Evolutionary conservation across 2,329 filamentous ascomycete genomes (phyloP), one percentile per base, ranked within the genome.

Genomic region (Thelonectria olida): DNA sequence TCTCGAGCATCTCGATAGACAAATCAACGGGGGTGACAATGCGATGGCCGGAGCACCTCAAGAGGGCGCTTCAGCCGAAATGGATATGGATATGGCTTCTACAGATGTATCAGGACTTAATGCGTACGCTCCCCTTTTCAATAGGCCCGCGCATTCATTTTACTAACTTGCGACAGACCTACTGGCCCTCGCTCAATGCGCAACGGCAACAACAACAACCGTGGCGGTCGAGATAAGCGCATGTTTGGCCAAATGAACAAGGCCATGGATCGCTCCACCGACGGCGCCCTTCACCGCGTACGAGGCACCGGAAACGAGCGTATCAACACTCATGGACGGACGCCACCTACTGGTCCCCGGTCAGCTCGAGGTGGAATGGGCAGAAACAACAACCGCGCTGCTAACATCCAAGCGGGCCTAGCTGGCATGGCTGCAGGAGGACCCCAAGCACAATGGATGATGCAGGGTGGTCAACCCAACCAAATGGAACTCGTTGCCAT

Each of bases 131-230:
- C 22, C 58, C 52, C 51, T 15, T 4, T 13, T 13, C 23, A 22
- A 7, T 15, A 25, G 15, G 9, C 12, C 17, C 15, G 9, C 23
- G 20, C 20, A 19, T 31, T 9, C n/a, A 19, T 17, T 51, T 60
- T 67, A 73, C 81, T 86, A 78, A 86, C 79, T 58, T 39, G 8
- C 7, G 23, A 61, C 72, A 97, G 95, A 73, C 96, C 96, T 9
- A 98, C 93, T 52, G 96, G 95, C 58, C 96, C 96, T 17, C 96
- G 94, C 76, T 93, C 94, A 31, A 97, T 98, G 93, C 91, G 96
- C 73, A 92, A 91, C 75, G 87, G 61, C 22, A 63, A 42, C 39
- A 59, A 87, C 53, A 86, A 81, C 69, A 74, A 75, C 54, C 79
- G 85, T 57, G 82, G 84, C 56, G 85, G 87, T 55, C 88, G 92